Conservation (phyloP, 2,329 filamentous ascomycete species). For the Tolypocladium ophioglossoides region DNA sequence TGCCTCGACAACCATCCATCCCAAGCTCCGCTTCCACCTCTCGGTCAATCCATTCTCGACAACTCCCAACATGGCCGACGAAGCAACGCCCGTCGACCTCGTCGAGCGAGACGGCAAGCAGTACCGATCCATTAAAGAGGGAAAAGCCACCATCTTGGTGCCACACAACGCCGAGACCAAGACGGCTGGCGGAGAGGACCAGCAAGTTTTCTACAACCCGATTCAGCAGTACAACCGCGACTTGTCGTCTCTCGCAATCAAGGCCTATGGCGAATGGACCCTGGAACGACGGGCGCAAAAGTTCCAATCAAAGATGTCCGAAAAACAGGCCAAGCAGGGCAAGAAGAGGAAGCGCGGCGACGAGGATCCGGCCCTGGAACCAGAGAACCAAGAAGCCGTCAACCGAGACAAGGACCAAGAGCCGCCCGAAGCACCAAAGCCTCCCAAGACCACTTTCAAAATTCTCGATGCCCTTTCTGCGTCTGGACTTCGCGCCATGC, state of each 20-base stretch:
- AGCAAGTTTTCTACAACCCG: slow-evolving; percentile 95
- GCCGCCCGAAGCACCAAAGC: slow-evolving; percentile 13
- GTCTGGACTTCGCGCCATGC: slow-evolving; percentile 79
- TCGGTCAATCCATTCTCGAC: neutral
- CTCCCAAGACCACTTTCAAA: slow-evolving; percentile 46
- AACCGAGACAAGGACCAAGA: slow-evolving; percentile 6
- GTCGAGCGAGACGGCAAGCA: slow-evolving; percentile 32
- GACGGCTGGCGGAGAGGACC: slow-evolving; percentile 47
- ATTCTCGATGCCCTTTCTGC: slow-evolving; percentile 93
- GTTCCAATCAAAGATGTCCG: slow-evolving; percentile 26
- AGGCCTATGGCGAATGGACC: slow-evolving; percentile 67
- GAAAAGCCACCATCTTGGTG: slow-evolving; percentile 45
- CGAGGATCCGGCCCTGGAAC: slow-evolving; percentile 6
- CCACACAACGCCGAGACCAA: slow-evolving; percentile 33
- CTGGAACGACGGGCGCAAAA: slow-evolving; percentile 34
- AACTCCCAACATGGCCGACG: slow-evolving; percentile 6
- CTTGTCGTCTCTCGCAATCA: slow-evolving; percentile 84
- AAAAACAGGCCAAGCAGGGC: slow-evolving; percentile 26
- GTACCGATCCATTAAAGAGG: slow-evolving; percentile 43
- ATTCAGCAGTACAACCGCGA: slow-evolving; percentile 99
- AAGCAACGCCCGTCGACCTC: slow-evolving; percentile 9
- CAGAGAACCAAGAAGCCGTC: neutral
- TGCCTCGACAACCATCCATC: neutral
- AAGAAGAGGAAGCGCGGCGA: slow-evolving; percentile 38
- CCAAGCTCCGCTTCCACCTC: neutral